Conservation (phyloP, 2,329 filamentous ascomycete genomes). For the Penicillium aurantiogriseum region DNA sequence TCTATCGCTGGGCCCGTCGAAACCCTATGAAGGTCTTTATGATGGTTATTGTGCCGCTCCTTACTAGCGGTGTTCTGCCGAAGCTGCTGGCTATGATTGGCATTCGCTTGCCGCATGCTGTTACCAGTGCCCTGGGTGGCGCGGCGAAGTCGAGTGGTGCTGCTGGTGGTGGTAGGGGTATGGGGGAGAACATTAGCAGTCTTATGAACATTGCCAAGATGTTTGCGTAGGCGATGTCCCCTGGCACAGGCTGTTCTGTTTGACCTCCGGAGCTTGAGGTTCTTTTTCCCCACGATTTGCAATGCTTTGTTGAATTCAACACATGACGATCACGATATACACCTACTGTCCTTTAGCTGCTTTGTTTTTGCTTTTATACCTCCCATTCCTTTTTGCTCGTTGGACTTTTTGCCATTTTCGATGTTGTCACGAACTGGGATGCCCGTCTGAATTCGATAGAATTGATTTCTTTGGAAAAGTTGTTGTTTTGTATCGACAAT, state of each 20-base stretch:
- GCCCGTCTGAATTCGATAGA: constrained; percentile 15
- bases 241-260: not conserved
- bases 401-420: constrained; percentile 12
- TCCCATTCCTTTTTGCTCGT: constrained; percentile 1
- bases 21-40: constrained; percentile 87
- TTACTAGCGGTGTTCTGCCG: constrained; percentile 78
- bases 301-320: not conserved
- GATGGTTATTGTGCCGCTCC: constrained; percentile 80
- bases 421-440: constrained; percentile 16
- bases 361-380: constrained; percentile 9
- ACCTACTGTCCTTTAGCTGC: constrained; percentile 5
- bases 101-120: constrained; percentile 65
- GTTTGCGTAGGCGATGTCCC: constrained; percentile 27
- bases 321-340: constrained; percentile 26
- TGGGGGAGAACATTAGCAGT: constrained; percentile 32
- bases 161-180: constrained; percentile 29
- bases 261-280: not conserved
- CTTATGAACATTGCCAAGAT: constrained; percentile 40
- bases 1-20: constrained; percentile 75
- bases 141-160: constrained; percentile 18
- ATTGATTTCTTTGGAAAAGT: constrained; percentile 4
- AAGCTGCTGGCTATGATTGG: constrained; percentile 78
- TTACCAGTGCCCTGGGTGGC: constrained; percentile 47
- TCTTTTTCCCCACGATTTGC: not conserved
- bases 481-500: not conserved